Evolutionary conservation across 371 early-diverging fungal genomes (phyloP).

Genomic region (Apophysomyces elegans): DNA sequence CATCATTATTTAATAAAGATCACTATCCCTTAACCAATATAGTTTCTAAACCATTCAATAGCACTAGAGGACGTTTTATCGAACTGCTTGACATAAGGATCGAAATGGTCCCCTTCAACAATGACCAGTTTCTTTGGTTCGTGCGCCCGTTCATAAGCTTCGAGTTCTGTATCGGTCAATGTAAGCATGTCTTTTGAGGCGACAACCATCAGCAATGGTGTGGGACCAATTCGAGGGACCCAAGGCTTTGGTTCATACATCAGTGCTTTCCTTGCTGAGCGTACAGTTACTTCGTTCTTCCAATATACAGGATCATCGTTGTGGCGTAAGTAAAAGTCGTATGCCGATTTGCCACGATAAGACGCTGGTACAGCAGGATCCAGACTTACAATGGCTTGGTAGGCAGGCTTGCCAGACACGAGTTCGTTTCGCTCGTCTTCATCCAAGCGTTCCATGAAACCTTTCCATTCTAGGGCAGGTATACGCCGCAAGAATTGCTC

Average conservation of each 20-base stretch:
- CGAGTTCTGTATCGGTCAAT: background rate
- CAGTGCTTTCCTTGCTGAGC: conserved; percentile 2
- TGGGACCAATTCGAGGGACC: conserved; percentile 5
- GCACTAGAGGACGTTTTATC: background rate
- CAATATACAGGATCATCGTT: background rate
- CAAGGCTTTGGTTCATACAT: conserved; percentile 5
- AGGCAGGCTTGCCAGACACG: background rate
- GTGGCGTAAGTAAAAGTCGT: conserved; percentile 5
- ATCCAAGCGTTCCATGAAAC: background rate
- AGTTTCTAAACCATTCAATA: background rate
- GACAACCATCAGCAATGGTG: background rate
- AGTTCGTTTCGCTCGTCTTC: conserved; percentile 1
- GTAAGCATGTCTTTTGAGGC: background rate
- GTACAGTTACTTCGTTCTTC: conserved; percentile 4
- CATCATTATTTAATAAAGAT: no score
- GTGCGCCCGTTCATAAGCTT: background rate
- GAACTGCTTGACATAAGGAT: conserved; percentile 2
- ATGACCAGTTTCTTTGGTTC: conserved; percentile 1
- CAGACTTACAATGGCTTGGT: conserved; percentile 1
- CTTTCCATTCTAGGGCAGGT: background rate
- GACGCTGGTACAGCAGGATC: background rate
- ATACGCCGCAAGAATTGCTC: conserved; percentile 4
- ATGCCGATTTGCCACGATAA: background rate
- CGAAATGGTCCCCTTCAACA: background rate
- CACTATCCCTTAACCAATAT: background rate